These are phyloP conservation scores for Eucalyptus dawsonii DNA, from an alignment of 345 rosid genomes.

Conservation along the genomic window DNA sequence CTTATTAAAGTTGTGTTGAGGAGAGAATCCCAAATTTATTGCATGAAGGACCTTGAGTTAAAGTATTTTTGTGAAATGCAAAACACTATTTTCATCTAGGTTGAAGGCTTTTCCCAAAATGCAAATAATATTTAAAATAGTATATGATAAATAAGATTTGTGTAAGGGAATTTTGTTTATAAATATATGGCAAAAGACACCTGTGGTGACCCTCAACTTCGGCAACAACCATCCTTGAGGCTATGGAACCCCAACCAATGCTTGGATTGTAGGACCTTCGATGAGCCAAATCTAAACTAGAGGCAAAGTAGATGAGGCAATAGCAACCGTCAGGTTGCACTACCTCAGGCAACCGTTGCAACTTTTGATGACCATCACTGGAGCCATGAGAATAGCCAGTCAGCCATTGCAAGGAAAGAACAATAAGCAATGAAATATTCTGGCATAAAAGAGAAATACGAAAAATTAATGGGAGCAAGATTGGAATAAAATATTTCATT, in stretches of 20 bases:
- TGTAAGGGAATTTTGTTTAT: neutral
- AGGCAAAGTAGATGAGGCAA: neutral
- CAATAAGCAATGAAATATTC: neutral
- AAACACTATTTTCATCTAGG: neutral
- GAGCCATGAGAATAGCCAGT: neutral
- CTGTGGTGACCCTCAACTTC: neutral
- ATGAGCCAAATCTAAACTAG: neutral
- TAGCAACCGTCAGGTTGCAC: neutral
- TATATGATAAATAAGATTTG: neutral
- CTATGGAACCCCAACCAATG: neutral
- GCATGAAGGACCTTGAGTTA: neutral
- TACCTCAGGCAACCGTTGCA: accelerated
- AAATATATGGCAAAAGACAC: neutral
- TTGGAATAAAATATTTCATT: neutral
- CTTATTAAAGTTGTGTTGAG: neutral
- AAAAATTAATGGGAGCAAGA: neutral
- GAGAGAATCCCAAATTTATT: neutral
- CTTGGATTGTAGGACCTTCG: neutral
- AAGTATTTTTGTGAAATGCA: neutral
- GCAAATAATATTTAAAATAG: neutral
- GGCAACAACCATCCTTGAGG: neutral
- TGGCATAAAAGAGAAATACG: neutral
- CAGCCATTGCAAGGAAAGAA: neutral
- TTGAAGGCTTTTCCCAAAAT: neutral
- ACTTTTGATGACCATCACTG: neutral